phyloP scores from a whole-genome alignment of 257 asterid species.

The Solanum appendiculatum region DNA sequence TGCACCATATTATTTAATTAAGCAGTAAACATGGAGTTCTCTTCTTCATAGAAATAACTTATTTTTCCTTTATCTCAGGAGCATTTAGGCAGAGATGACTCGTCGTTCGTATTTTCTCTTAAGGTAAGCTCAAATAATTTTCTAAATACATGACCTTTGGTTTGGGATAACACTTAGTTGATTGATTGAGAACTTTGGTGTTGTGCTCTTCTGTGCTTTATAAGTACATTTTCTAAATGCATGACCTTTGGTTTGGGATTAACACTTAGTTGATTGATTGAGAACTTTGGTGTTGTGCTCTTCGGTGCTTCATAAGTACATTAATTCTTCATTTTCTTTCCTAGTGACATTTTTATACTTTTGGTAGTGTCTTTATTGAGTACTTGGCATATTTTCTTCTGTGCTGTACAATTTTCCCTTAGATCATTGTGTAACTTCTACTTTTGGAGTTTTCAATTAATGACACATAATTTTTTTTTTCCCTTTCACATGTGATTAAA shows the following conservation, averaged over 20 bases:
- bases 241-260: too few species aligned
- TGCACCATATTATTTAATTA: constrained; percentile 6
- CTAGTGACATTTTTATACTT: background rate
- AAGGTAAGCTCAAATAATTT: constrained; percentile 37
- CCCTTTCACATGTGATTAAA: background rate
- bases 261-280: background rate
- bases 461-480: background rate
- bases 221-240: background rate
- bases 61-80: constrained; percentile 39
- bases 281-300: constrained; percentile 1
- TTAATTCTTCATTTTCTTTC: background rate
- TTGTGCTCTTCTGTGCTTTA: constrained; percentile 5
- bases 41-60: background rate
- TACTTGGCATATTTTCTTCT: background rate
- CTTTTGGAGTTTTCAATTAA: background rate
- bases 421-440: background rate
- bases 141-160: background rate
- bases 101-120: constrained; percentile 71
- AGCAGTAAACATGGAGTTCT: background rate
- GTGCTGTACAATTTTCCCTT: background rate
- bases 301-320: background rate
- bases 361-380: background rate
- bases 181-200: background rate
- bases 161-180: background rate
- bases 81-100: constrained; percentile 81